These are phyloP conservation scores for Diaporthe nobilis DNA, from an alignment of 2,329 filamentous ascomycete species.

Conservation along the genomic window DNA sequence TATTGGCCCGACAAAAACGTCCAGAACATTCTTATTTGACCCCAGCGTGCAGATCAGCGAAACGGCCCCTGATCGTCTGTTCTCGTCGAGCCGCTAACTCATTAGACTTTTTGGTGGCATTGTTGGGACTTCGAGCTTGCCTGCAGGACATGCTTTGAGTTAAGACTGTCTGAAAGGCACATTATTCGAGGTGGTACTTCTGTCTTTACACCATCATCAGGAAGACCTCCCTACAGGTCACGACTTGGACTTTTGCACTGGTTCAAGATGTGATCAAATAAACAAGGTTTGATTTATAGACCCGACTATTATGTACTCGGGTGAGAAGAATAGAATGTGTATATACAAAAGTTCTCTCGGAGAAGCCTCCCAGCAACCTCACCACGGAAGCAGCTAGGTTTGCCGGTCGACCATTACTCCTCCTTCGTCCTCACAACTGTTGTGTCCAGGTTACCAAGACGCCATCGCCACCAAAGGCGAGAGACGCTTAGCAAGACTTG, in stretches of 20 bases:
- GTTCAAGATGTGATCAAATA: slow-evolving; percentile 10
- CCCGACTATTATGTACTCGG: not conserved
- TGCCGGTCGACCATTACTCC: not conserved
- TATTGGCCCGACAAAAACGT: too few relatives aligned
- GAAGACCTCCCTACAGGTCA: not conserved
- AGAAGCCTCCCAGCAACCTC: slow-evolving; percentile 8
- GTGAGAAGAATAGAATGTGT: slow-evolving; percentile 16
- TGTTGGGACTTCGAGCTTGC: too few relatives aligned
- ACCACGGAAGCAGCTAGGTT: not conserved
- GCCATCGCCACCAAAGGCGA: not conserved
- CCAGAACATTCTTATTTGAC: too few relatives aligned
- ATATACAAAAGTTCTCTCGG: slow-evolving; percentile 27
- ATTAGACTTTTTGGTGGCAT: too few relatives aligned
- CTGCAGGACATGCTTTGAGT: too few relatives aligned
- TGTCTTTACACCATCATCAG: too few relatives aligned
- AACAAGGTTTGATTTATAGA: slow-evolving; percentile 25
- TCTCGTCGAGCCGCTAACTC: too few relatives aligned
- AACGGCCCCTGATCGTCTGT: too few relatives aligned
- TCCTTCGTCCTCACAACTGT: not conserved
- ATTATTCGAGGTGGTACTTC: too few relatives aligned
- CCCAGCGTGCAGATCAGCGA: too few relatives aligned
- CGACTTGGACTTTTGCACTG: not conserved
- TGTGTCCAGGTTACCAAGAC: not conserved
- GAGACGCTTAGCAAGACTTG: slow-evolving; percentile 5
- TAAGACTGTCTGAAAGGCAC: too few relatives aligned